phyloP scores from a whole-genome alignment of 2,329 filamentous ascomycete genomes.

The Phaeosphaeriaceae sp. region DNA sequence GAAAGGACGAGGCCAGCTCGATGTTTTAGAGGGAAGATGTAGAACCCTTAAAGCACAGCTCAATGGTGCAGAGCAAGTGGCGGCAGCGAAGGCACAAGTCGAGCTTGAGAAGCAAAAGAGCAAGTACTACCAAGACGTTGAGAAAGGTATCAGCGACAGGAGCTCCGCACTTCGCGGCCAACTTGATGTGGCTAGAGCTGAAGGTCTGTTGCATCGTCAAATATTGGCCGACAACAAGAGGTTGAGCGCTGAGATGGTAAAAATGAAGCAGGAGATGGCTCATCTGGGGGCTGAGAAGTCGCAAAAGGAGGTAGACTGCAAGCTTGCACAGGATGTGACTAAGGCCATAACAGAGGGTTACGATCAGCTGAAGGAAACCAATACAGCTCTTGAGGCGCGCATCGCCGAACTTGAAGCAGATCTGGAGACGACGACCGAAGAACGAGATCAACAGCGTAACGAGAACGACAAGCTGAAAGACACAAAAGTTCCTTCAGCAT shows the following conservation, averaged over 20 bases:
- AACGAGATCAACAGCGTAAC: neutral
- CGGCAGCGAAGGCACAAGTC: neutral
- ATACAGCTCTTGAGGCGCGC: neutral
- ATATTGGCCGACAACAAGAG: neutral
- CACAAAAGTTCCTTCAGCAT: neutral
- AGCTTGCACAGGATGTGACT: neutral
- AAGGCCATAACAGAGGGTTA: neutral
- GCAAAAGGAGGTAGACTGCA: neutral
- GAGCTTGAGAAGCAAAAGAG: neutral
- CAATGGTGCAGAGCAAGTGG: neutral
- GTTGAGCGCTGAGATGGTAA: neutral
- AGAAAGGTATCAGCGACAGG: neutral
- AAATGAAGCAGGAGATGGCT: neutral
- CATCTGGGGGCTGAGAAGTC: neutral
- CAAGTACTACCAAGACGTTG: conserved; percentile 3
- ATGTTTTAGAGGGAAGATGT: neutral
- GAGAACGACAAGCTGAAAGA: neutral
- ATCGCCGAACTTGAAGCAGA: neutral
- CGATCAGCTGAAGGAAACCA: neutral
- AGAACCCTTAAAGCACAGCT: neutral
- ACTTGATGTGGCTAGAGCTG: neutral
- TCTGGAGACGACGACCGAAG: neutral
- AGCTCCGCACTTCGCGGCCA: neutral
- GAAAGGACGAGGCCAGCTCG: neutral
- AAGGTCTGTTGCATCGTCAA: neutral